Conservation (phyloP, 2,329 filamentous ascomycete species). For the Pyrenochaeta sp. region DNA sequence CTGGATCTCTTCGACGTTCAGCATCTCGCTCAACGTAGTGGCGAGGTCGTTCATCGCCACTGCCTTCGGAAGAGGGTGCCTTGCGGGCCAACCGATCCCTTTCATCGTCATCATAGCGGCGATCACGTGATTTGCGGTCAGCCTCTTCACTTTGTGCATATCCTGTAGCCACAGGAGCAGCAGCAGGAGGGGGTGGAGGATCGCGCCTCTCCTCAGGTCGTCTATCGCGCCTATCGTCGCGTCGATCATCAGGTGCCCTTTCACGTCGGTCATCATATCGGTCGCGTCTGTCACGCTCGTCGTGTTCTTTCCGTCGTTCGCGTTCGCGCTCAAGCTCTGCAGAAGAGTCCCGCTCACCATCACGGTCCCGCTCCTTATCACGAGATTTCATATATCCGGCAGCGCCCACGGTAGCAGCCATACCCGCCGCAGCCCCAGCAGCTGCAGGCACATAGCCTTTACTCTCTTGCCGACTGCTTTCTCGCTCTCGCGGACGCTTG, state of each 20-base stretch:
- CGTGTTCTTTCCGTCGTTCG: conserved; percentile 43
- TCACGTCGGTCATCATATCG: conserved; percentile 40
- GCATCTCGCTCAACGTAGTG: conserved; percentile 48
- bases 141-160: conserved; percentile 31
- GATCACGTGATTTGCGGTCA: conserved; percentile 42
- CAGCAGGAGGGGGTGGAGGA: conserved; percentile 18
- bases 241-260: conserved; percentile 21
- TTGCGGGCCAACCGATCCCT: conserved; percentile 37
- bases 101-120: conserved; percentile 44
- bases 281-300: conserved; percentile 40
- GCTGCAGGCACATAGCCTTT: conserved; percentile 33
- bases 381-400: conserved; percentile 41
- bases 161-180: conserved; percentile 21
- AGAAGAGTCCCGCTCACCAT: conserved; percentile 36
- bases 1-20: conserved; percentile 45
- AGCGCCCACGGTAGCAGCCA: conserved; percentile 40
- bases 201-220: conserved; percentile 28
- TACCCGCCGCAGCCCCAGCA: conserved; percentile 42
- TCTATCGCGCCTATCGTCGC: conserved; percentile 26
- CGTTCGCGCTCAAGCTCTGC: conserved; percentile 55
- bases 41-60: conserved; percentile 45
- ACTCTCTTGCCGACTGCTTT: conserved; percentile 28
- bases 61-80: conserved; percentile 42
- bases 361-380: conserved; percentile 51
- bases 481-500: conserved; percentile 44